These are phyloP conservation scores for Incumbomyces delicatus DNA, from an alignment of 2,329 filamentous ascomycete species.

Conservation along the genomic window DNA sequence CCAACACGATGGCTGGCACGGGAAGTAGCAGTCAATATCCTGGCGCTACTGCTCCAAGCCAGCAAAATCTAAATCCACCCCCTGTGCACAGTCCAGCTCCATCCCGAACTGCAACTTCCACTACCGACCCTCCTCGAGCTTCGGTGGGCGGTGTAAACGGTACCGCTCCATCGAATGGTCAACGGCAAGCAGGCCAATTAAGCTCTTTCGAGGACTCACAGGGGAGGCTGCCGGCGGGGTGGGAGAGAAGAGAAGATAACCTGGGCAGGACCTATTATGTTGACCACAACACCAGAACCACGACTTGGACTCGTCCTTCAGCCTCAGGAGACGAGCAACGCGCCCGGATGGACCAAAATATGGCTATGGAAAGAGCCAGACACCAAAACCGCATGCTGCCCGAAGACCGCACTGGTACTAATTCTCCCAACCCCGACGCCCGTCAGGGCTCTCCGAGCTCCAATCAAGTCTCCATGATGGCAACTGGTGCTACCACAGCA, in stretches of 20 bases:
- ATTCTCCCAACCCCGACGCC: conserved; percentile 66
- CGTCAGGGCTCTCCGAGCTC: conserved; percentile 34
- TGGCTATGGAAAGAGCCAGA: conserved; percentile 81
- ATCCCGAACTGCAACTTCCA: conserved; percentile 23
- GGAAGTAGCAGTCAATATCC: conserved; percentile 7
- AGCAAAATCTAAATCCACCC: conserved; percentile 17
- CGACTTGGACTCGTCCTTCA: conserved; percentile 91
- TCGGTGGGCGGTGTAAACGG: conserved; percentile 29
- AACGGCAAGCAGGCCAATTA: conserved; percentile 46
- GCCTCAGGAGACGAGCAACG: conserved; percentile 68
- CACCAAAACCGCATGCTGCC: conserved; percentile 94
- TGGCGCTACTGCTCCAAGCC: conserved; percentile 11
- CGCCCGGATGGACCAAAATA: conserved; percentile 76
- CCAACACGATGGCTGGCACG: conserved; percentile 14
- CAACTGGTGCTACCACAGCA: conserved; percentile 82
- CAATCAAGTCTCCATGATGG: conserved; percentile 69
- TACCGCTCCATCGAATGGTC: conserved; percentile 26
- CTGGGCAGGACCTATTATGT: conserved; percentile 95
- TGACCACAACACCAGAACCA: conserved; percentile 92
- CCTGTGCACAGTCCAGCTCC: conserved; percentile 24
- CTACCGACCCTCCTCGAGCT: conserved; percentile 20
- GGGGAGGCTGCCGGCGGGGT: conserved; percentile 80
- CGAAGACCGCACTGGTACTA: conserved; percentile 88
- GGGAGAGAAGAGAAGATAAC: conserved; percentile 94
- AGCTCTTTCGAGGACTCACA: conserved; percentile 97